Evolutionary conservation across 306 rosid genomes (phyloP).

Genomic region (Pueraria montana): DNA sequence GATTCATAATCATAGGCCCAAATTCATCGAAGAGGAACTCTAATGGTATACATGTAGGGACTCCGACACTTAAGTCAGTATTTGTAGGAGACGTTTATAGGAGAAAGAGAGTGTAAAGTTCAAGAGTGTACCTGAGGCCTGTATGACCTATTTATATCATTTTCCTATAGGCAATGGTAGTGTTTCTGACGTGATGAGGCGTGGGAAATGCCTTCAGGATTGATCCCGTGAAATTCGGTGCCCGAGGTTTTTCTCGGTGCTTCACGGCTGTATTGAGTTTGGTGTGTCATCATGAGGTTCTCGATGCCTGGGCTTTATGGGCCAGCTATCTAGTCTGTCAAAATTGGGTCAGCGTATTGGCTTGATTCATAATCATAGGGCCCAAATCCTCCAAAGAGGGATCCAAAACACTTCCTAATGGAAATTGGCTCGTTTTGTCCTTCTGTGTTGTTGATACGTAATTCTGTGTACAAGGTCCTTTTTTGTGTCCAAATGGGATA

Average conservation of each 20-base stretch:
- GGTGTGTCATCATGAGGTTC: not conserved
- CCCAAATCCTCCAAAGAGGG: not conserved
- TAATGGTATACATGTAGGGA: too few species aligned
- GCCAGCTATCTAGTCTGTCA: not conserved
- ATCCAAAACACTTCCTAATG: conserved; percentile 18
- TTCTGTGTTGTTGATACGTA: conserved; percentile 7
- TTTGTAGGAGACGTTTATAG: too few species aligned
- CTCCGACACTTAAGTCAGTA: too few species aligned
- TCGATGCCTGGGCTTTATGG: not conserved
- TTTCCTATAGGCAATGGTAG: not conserved
- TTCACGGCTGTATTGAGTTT: not conserved
- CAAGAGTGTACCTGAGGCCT: not conserved
- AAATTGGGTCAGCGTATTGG: not conserved
- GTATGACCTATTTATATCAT: not conserved
- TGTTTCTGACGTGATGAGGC: not conserved
- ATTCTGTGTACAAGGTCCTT: conserved; percentile 14
- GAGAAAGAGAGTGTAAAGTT: not conserved
- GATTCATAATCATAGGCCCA: not conserved
- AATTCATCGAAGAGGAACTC: not conserved
- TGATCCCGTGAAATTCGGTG: not conserved
- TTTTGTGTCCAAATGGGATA: conserved; percentile 26
- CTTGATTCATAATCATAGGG: not conserved
- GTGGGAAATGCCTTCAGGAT: not conserved
- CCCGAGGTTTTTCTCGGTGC: not conserved
- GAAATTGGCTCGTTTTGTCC: conserved; percentile 24